These are phyloP conservation scores for Speleostelium caveatum DNA, from an alignment of 78 protist genomes.

Conservation along the genomic window DNA sequence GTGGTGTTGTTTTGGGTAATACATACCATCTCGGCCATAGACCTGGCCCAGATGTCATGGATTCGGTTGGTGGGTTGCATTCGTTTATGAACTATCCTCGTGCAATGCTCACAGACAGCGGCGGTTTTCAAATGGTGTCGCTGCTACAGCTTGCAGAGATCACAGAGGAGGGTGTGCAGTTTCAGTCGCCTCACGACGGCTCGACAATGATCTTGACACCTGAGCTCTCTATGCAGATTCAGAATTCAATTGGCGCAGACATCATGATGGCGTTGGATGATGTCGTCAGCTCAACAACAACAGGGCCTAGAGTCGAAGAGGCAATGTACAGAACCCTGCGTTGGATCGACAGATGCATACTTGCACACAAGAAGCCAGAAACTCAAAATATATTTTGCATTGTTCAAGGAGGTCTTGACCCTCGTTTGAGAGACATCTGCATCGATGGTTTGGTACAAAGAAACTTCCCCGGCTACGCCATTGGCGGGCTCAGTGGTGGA, in stretches of 20 bases:
- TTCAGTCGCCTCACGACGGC: conserved; percentile 96
- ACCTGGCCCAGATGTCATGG: conserved; percentile 95
- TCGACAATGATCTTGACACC: conserved; percentile 95
- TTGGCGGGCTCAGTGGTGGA: conserved; percentile 97
- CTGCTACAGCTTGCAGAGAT: conserved; percentile 91
- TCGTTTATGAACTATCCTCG: conserved; percentile 90
- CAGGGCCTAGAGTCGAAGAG: conserved; percentile 93
- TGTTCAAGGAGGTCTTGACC: conserved; percentile 95
- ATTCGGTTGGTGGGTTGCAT: conserved; percentile 95
- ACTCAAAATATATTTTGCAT: conserved; percentile 93
- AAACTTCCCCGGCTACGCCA: conserved; percentile 96
- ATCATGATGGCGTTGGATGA: conserved; percentile 98
- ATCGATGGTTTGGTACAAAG: conserved; percentile 86
- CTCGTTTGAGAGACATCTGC: conserved; percentile 78
- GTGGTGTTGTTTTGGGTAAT: conserved; percentile 92
- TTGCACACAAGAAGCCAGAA: conserved; percentile 86
- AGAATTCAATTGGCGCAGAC: conserved; percentile 96
- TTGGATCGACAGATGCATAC: conserved; percentile 98
- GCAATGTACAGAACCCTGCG: conserved; percentile 95
- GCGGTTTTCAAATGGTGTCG: conserved; percentile 97
- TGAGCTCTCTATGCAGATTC: conserved; percentile 93
- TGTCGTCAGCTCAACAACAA: conserved; percentile 81
- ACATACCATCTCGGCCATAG: conserved; percentile 96
- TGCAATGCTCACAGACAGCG: conserved; percentile 90
- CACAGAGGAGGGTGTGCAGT: conserved; percentile 96